A percentile compares a stretch with the other conserved stretches of the same genome.
phyloP scores from a whole-genome alignment of 148 eudicot genomes.

The Vaccinium myrtillus region DNA sequence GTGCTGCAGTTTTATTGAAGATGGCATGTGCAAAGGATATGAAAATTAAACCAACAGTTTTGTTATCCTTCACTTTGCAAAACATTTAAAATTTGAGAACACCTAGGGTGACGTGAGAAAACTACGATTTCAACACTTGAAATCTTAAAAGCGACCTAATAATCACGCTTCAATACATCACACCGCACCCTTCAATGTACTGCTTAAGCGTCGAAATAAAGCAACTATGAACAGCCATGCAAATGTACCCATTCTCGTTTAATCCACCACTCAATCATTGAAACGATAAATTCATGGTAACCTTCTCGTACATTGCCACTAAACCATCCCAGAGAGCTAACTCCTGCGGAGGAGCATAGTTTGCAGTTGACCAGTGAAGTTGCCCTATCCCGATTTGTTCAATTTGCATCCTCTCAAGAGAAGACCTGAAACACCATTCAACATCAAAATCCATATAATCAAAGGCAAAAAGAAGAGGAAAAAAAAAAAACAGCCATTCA shows the following conservation, averaged over 20 bases:
- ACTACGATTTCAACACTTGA: neutral
- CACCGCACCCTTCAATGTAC: neutral
- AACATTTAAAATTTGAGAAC: neutral
- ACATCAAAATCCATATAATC: neutral
- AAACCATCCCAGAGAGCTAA: slow-evolving; percentile 97
- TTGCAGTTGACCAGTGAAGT: slow-evolving; percentile 98
- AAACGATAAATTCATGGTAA: slow-evolving; percentile 30
- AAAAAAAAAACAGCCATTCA: neutral
- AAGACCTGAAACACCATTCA: slow-evolving; percentile 55
- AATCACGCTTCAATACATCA: neutral
- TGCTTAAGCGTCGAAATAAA: neutral
- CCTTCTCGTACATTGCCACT: slow-evolving; percentile 99
- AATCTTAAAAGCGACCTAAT: neutral
- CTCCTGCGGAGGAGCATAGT: slow-evolving; percentile 90
- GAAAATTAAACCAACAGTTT: neutral
- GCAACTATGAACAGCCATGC: neutral
- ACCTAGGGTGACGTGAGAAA: neutral
- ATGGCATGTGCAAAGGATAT: neutral
- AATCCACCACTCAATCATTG: slow-evolving; percentile 6
- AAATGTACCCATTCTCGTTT: neutral
- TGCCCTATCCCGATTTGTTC: slow-evolving; percentile 91
- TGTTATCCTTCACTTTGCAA: neutral
- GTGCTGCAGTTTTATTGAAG: slow-evolving; percentile 6
- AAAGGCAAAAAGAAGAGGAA: neutral
- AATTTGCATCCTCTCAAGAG: slow-evolving; percentile 68